phyloP scores from a whole-genome alignment of 2,329 filamentous ascomycete species.

The Ophiobolus disseminans region DNA sequence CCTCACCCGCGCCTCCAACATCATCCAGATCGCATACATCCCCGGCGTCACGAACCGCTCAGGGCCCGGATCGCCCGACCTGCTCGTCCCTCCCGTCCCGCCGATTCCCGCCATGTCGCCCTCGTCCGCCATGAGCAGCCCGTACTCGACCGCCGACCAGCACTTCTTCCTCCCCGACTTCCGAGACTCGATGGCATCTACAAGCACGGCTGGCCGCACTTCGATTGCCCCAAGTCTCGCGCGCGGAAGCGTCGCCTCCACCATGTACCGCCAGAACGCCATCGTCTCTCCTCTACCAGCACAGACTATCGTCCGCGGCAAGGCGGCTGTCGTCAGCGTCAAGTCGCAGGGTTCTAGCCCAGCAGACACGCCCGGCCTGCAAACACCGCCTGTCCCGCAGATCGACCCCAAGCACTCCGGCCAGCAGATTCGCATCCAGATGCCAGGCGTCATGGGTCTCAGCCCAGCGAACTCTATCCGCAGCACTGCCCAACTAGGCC shows the following conservation, averaged over 20 bases:
- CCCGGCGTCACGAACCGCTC: slow-evolving; percentile 95
- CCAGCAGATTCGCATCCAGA: slow-evolving; percentile 49
- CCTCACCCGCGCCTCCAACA: slow-evolving; percentile 93
- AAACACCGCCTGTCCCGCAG: slow-evolving; percentile 73
- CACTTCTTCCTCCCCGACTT: slow-evolving; percentile 95
- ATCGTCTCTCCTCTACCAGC: slow-evolving; percentile 80
- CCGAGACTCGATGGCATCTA: slow-evolving; percentile 89
- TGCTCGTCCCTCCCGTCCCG: slow-evolving; percentile 89
- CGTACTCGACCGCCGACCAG: slow-evolving; percentile 70
- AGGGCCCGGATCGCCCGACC: slow-evolving; percentile 78
- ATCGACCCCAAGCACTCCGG: slow-evolving; percentile 66
- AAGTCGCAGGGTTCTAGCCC: slow-evolving; percentile 69
- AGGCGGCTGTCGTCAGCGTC: slow-evolving; percentile 92
- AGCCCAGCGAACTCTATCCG: slow-evolving; percentile 47
- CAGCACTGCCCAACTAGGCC: slow-evolving; percentile 50
- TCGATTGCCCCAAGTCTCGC: slow-evolving; percentile 59
- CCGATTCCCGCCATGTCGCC: slow-evolving; percentile 74
- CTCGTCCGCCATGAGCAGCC: slow-evolving; percentile 65
- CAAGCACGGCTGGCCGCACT: slow-evolving; percentile 64
- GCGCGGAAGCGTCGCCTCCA: slow-evolving; percentile 76
- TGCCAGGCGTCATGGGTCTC: slow-evolving; percentile 50
- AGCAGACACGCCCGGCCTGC: slow-evolving; percentile 54
- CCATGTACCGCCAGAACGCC: slow-evolving; percentile 91
- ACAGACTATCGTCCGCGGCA: slow-evolving; percentile 84
- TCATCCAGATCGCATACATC: slow-evolving; percentile 99